A percentile compares a stretch with the other conserved stretches of the same genome.
These are phyloP conservation scores for Metarhizium humberi DNA, from an alignment of 2,329 filamentous ascomycete species.

Conservation along the genomic window DNA sequence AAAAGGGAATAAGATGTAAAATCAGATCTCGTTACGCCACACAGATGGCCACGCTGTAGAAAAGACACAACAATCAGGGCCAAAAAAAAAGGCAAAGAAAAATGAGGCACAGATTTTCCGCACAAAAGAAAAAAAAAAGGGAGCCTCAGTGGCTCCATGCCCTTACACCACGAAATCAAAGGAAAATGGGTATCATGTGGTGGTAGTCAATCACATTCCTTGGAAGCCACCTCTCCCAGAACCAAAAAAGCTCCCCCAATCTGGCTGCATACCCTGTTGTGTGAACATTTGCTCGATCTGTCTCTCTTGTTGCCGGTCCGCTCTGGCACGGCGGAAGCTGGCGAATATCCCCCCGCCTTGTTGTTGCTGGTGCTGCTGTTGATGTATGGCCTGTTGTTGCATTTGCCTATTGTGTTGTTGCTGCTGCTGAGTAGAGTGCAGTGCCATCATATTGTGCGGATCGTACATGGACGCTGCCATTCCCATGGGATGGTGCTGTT, in stretches of 20 bases:
- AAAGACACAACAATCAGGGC: not conserved
- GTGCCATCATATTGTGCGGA: conserved; percentile 30
- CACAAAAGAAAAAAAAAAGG: not conserved
- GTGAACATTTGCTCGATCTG: conserved; percentile 43
- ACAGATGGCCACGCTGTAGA: not conserved
- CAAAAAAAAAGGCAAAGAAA: not conserved
- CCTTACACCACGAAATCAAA: conserved; percentile 7
- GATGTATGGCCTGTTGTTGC: conserved; percentile 5
- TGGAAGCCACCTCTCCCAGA: conserved; percentile 33
- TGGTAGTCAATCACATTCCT: conserved; percentile 28
- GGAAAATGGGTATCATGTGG: conserved; percentile 28
- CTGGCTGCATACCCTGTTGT: conserved; percentile 33
- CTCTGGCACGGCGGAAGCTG: conserved; percentile 14
- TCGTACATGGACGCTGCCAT: conserved; percentile 35
- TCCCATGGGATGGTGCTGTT: conserved; percentile 29
- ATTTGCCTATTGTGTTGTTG: conserved; percentile 7
- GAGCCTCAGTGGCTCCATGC: not conserved
- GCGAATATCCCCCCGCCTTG: conserved; percentile 20
- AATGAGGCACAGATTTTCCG: not conserved
- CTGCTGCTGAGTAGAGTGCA: conserved; percentile 19
- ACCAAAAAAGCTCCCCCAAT: conserved; percentile 39
- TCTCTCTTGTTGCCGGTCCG: conserved; percentile 22
- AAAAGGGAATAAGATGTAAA: not conserved
- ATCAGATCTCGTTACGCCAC: not conserved
- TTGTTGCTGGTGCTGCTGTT: conserved; percentile 10